Evolutionary conservation across 2,329 filamentous ascomycete genomes (phyloP), one percentile per base, ranked within the genome.

Genomic region (Penicillium occitanis): DNA sequence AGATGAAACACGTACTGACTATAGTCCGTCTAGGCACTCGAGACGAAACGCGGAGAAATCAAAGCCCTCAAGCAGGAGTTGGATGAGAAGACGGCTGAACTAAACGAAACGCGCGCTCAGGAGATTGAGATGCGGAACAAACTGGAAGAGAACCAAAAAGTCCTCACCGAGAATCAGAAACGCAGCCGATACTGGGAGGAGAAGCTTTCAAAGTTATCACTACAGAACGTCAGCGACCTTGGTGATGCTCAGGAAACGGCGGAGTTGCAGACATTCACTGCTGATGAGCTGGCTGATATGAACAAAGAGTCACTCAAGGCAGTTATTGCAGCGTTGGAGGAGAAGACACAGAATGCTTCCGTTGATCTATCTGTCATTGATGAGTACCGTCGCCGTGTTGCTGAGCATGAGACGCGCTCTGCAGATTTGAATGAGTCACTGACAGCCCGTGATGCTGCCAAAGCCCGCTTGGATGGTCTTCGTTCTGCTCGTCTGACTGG

Each of bases 51-150:
- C 78, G 87, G 90, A 70, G 91, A 95, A 75, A 85, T 99, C 2
- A 85, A 88, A 57, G 83, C 86, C 10, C 79, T 98, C 65, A 99
- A 98, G 80, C 82, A 86, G 3, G 91, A 97, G 72, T 85, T 98
- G 11, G 94, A 99, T 70, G 89, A 91, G 72, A 96, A 93, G 83
- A 90, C 88, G 1, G 82, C 89, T 0, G 92, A 96, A 75, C 85
- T 98, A 65, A 97, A 98, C 74, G 90, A 92, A 74, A 96, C 91
- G 0, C 88, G 94, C 10, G 93, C 92, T 0, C 83, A 90, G 2
- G 95, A 99, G 78, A 97, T 99, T 68, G 95, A 99, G 79, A 97
- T 98, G 93, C 91, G 91, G 69, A 98, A 98, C 80, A 96, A 96
- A 81, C 88, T 99, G 1, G 95, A 98, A 74, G 94, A 98, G 75